Base-by-base conservation (phyloP, 2,329 filamentous ascomycete species). In the Colletotrichum viniferum region DNA sequence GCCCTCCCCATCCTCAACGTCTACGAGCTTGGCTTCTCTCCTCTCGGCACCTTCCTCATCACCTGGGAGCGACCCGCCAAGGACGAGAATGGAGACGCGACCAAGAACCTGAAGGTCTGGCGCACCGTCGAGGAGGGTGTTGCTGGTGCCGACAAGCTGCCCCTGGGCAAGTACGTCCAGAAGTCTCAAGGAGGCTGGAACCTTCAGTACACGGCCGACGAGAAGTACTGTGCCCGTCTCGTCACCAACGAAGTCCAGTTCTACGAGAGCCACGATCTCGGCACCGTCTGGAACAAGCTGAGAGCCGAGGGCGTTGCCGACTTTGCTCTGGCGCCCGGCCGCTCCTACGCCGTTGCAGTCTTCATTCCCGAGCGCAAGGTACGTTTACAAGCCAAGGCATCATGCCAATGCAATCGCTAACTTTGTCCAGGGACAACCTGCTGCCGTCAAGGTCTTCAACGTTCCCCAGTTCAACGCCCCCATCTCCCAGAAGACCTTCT, bases 231-330 rank as follows among this genome's bases (percentile, higher is more conserved):
- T 84, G 97, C 96, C 78, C 95, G 97, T 79, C 90, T 93, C 77
- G 96, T 98, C 81, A 98, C 95, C 85, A 99, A 99, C 84, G 96
- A 98, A 88, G 95, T 99, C 72, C 97, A 98, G 81, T 98, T 99
- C 85, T 98, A 96, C 88, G 91, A 98, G 86, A 97, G 95, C 84
- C 90, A 94, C 78, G 93, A 98, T 83, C 89, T 98, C 82, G 88
- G 90, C 79, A 96, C 92, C 63, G 95, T 98, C 77, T 98, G 96
- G 96, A 98, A 98, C 86, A 98, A 98, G 89, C 89, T 99, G 83
- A 93, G 94, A 78, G 95, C 96, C 68, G 97, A 99, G 87, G 96
- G 96, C 74, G 95, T 98, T 73, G 86, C 93, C 60, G 95, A 97
- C 84, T 98, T 98, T 88, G 94, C 96, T 69, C 88, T 99, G 78